These are phyloP conservation scores for Colletotrichum sublineola DNA, from an alignment of 2,329 filamentous ascomycete species.

Conservation along the genomic window DNA sequence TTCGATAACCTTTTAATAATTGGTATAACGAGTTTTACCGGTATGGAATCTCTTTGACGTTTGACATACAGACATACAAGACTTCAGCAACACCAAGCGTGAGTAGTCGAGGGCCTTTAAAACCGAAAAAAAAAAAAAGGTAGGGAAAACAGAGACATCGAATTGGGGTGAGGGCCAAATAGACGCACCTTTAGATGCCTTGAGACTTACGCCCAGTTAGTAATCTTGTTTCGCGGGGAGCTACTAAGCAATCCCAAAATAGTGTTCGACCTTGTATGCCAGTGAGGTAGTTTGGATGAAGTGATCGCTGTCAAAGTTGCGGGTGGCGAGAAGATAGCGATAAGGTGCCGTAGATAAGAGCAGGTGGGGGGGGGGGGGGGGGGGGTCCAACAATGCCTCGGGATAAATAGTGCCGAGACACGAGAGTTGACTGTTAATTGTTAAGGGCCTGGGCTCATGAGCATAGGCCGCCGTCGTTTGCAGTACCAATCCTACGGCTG, in stretches of 20 bases:
- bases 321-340: neutral
- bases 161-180: neutral
- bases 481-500: neutral
- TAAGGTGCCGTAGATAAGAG: too few relatives aligned
- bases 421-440: neutral
- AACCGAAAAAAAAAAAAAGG: too few relatives aligned
- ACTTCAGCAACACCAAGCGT: too few relatives aligned
- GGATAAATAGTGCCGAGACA: neutral
- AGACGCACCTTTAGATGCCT: neutral
- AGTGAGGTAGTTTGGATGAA: neutral
- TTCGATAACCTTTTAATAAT: too few relatives aligned
- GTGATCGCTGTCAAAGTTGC: too few relatives aligned
- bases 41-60: too few relatives aligned
- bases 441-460: neutral
- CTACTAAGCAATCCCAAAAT: neutral
- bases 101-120: too few relatives aligned
- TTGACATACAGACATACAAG: too few relatives aligned
- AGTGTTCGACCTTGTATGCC: neutral
- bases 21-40: too few relatives aligned
- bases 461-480: conserved; percentile 1
- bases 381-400: neutral
- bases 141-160: neutral
- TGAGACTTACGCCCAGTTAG: neutral
- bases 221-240: neutral
- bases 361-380: too few relatives aligned